Evolutionary conservation across 768 basidiomycete genomes (phyloP).

Genomic region (Russula lepida): DNA sequence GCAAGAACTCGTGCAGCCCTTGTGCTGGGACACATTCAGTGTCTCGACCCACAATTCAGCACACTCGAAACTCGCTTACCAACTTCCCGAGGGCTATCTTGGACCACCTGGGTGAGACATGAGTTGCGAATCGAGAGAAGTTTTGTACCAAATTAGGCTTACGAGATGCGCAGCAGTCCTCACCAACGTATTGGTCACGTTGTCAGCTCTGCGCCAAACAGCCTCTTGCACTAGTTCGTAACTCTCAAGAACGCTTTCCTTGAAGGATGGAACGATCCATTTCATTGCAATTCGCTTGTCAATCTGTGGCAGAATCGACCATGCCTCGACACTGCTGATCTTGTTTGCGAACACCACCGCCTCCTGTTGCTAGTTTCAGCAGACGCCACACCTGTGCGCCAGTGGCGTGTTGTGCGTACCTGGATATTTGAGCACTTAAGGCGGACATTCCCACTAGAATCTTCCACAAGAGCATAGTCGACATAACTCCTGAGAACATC

Average conservation of each 20-base stretch:
- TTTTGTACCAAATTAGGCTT: neutral
- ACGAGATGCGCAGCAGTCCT: slow-evolving; percentile 28
- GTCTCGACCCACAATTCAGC: no score
- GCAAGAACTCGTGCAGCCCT: slow-evolving; percentile 16
- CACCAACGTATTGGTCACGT: slow-evolving; percentile 29
- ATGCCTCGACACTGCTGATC: slow-evolving; percentile 31
- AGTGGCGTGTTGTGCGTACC: slow-evolving; percentile 16
- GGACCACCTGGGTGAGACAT: slow-evolving; percentile 6
- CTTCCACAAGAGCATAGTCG: slow-evolving; percentile 43
- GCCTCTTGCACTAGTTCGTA: slow-evolving; percentile 14
- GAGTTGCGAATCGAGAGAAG: neutral
- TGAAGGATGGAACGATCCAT: slow-evolving; percentile 48
- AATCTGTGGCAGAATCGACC: slow-evolving; percentile 30
- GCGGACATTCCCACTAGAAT: slow-evolving; percentile 34
- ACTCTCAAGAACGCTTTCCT: slow-evolving; percentile 16
- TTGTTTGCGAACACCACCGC: slow-evolving; percentile 49
- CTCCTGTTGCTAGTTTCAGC: slow-evolving; percentile 32
- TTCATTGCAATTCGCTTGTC: slow-evolving; percentile 43
- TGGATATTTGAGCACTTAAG: slow-evolving; percentile 62
- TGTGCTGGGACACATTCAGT: slow-evolving; percentile 2
- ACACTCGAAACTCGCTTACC: slow-evolving; percentile 10
- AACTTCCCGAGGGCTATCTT: slow-evolving; percentile 19
- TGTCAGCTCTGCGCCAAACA: slow-evolving; percentile 30
- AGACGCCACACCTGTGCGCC: neutral
- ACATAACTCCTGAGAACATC: slow-evolving; percentile 52